Conservation (phyloP, 371 early-diverging fungal species). For the Mortierella sp. region DNA sequence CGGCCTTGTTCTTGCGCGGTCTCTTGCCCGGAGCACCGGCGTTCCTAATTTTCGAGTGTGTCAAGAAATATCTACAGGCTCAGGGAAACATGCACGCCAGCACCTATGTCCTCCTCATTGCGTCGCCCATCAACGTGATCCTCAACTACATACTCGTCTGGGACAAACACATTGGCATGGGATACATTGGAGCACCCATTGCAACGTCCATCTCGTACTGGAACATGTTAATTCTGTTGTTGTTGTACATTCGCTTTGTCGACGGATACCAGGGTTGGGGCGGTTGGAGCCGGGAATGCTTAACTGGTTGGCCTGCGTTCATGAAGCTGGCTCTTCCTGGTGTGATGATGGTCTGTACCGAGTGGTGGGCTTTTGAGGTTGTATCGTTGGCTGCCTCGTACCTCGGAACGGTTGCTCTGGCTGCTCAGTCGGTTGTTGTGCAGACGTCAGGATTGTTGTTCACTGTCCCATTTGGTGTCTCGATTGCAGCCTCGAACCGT, state of each 20-base stretch:
- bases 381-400: slow-evolving; percentile 85
- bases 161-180: slow-evolving; percentile 73
- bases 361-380: slow-evolving; percentile 84
- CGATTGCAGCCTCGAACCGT: slow-evolving; percentile 83
- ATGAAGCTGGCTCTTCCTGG: slow-evolving; percentile 81
- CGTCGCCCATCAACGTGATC: slow-evolving; percentile 81
- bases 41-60: slow-evolving; percentile 82
- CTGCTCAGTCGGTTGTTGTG: slow-evolving; percentile 89
- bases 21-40: slow-evolving; percentile 83
- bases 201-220: slow-evolving; percentile 85
- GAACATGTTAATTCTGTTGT: slow-evolving; percentile 72
- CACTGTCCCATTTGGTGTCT: slow-evolving; percentile 79
- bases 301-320: slow-evolving; percentile 77
- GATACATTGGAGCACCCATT: slow-evolving; percentile 89
- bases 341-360: slow-evolving; percentile 80
- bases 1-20: slow-evolving; percentile 76
- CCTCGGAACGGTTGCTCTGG: slow-evolving; percentile 83
- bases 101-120: slow-evolving; percentile 78
- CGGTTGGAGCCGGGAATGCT: slow-evolving; percentile 84
- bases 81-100: slow-evolving; percentile 89
- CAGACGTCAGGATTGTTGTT: slow-evolving; percentile 81
- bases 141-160: slow-evolving; percentile 84
- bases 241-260: slow-evolving; percentile 77
- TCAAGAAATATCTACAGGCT: slow-evolving; percentile 86
- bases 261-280: slow-evolving; percentile 86